Percentiles rank a stretch among this genome's conserved stretches.
Conservation (phyloP, 768 basidiomycete genomes). For the Termitomyces bulborhizus region DNA sequence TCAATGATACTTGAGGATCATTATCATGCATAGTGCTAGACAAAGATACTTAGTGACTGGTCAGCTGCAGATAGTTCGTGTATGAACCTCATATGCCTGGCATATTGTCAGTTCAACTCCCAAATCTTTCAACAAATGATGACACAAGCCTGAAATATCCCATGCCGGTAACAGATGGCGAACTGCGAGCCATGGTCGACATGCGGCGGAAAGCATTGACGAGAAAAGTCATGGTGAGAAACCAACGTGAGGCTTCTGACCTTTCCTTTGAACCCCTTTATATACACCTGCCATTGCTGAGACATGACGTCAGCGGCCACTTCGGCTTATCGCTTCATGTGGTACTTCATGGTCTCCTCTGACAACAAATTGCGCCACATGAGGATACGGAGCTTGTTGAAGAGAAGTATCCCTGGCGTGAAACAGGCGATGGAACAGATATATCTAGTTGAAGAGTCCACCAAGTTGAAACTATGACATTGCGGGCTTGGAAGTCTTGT, state of each 20-base stretch:
- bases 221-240: slow-evolving; percentile 10
- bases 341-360: not conserved
- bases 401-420: not conserved
- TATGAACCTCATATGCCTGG: slow-evolving; percentile 21
- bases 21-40: slow-evolving; percentile 55
- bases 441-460: not conserved
- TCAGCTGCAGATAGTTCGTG: not conserved
- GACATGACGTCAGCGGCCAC: slow-evolving; percentile 13
- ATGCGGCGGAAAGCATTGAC: slow-evolving; percentile 2
- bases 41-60: slow-evolving; percentile 8
- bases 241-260: not conserved
- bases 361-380: not conserved
- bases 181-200: not conserved
- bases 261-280: not conserved
- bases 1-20: slow-evolving; percentile 38
- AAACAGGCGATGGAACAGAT: not conserved
- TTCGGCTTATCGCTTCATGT: not conserved
- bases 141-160: not conserved
- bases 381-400: not conserved
- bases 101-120: not conserved
- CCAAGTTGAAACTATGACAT: not conserved
- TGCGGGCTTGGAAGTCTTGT: not conserved
- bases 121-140: not conserved
- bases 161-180: not conserved
- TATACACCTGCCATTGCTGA: slow-evolving; percentile 10